Evolutionary conservation across 169 alveolate genomes (phyloP).

Genomic region (Eimeria praecox): DNA sequence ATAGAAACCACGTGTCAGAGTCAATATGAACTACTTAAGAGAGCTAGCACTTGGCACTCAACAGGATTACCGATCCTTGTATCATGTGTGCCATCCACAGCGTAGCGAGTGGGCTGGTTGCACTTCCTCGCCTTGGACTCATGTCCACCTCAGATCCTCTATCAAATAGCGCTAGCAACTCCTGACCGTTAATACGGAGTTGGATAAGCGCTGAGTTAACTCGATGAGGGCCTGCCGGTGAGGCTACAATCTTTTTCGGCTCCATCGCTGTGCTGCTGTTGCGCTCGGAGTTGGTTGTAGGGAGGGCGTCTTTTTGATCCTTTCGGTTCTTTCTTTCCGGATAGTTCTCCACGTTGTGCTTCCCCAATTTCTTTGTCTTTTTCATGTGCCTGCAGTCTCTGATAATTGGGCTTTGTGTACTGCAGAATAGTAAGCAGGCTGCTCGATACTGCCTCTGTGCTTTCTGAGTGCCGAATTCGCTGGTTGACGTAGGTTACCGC

Average conservation of each 20-base stretch:
- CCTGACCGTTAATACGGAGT: not conserved
- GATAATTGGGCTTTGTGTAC: not conserved
- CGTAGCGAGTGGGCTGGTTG: not conserved
- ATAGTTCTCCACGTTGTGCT: not conserved
- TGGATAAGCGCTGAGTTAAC: not conserved
- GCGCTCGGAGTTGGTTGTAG: too few relatives aligned
- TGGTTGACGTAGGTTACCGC: not conserved
- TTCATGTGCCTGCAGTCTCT: not conserved
- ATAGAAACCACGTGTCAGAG: too few relatives aligned
- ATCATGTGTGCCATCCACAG: too few relatives aligned
- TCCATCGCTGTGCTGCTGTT: not conserved
- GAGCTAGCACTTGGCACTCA: too few relatives aligned
- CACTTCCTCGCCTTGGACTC: not conserved
- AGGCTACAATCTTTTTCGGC: not conserved
- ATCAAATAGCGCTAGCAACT: not conserved
- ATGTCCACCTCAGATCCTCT: not conserved
- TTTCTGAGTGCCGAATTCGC: not conserved
- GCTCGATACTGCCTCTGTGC: not conserved
- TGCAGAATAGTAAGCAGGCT: not conserved
- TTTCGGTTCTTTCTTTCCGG: not conserved
- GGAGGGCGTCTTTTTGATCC: not conserved
- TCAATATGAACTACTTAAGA: too few relatives aligned
- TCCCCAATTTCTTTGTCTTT: not conserved
- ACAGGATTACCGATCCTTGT: too few relatives aligned
- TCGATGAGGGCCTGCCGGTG: not conserved